Percentiles rank a stretch among this genome's conserved stretches.
phyloP scores from a whole-genome alignment of 192 early-diverging fungal species.

The Coemansia sp. region DNA sequence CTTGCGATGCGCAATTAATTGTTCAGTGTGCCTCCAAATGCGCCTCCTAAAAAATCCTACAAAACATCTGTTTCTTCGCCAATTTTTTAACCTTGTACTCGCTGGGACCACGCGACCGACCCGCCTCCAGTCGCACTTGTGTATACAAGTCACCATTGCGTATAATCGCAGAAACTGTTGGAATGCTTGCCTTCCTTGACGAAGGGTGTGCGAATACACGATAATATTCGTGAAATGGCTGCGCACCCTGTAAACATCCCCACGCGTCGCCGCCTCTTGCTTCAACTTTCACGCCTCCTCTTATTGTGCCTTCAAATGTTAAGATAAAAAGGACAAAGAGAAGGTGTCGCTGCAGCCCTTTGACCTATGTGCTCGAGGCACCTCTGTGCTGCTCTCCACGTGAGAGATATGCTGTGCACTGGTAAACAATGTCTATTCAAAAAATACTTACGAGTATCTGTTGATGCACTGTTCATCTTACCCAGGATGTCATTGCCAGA shows the following conservation, averaged over 20 bases:
- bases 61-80: neutral
- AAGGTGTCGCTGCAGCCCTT: neutral
- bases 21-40: conserved; percentile 8
- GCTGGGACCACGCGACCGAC: conserved; percentile 12
- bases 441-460: neutral
- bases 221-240: conserved; percentile 5
- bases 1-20: conserved; percentile 9
- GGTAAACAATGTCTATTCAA: conserved; percentile 11
- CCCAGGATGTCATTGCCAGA: neutral
- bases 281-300: neutral
- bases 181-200: neutral
- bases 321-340: neutral
- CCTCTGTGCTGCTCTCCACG: conserved; percentile 8
- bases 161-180: conserved; percentile 6
- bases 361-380: conserved; percentile 2
- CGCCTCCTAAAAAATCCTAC: neutral
- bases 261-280: neutral
- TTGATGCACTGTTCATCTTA: neutral
- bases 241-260: conserved; percentile 1
- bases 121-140: conserved; percentile 9
- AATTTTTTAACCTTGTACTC: conserved; percentile 2
- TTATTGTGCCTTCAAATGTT: neutral
- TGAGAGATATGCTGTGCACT: conserved; percentile 4
- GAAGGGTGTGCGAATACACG: neutral
- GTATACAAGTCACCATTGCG: neutral